Evolutionary conservation across 345 rosid species (phyloP), one percentile per base, ranked within the genome.

Genomic region (Moricandia arvensis): DNA sequence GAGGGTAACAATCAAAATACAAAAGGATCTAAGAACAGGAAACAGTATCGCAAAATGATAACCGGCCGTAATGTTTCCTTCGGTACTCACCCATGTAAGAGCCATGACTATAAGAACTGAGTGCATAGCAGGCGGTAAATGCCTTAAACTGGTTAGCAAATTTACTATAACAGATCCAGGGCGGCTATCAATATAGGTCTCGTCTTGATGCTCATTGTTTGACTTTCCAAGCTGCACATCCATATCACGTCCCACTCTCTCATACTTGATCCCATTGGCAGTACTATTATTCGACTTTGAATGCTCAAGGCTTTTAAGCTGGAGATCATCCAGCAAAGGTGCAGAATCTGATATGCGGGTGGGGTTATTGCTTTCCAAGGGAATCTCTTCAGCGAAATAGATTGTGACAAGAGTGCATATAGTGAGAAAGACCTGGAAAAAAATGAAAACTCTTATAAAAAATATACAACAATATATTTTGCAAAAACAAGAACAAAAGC

Each of bases 71-170:
- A 34, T 63, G 8, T 13, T 33, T 35, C n/a, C 27, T 15, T 57
- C 66, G 16, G 75, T n/a, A 81, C 90, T 76, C 82, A 93, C 99
- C 99, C 99, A 95, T 63, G 91, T 89, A 71, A 95, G 90, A 79
- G 98, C 97, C 96, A 91, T 93, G 67, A 95, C 99, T 43, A 88
- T 65, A 34, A 95, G 96, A 76, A 93, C 98, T 2, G 98, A 82
- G 75, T 89, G 94, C 98, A 95, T 95, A 62, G 89, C 89, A 55
- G 94, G 96, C 7, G 98, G 94, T 59, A 93, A 85, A 81, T 90
- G 94, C 87, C 99, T 86, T 80, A 95, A 85, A 86, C 98, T 93
- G 65, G 96, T 95, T 86, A 95, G 81, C 63, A 93, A 82, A 82
- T 95, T 93, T 71, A 95, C 98, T 66, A 95, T 29, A 60, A 93